Evolutionary conservation across 345 rosid genomes (phyloP), one percentile per base, ranked within the genome.

Genomic region (Eucalyptus regnans): DNA sequence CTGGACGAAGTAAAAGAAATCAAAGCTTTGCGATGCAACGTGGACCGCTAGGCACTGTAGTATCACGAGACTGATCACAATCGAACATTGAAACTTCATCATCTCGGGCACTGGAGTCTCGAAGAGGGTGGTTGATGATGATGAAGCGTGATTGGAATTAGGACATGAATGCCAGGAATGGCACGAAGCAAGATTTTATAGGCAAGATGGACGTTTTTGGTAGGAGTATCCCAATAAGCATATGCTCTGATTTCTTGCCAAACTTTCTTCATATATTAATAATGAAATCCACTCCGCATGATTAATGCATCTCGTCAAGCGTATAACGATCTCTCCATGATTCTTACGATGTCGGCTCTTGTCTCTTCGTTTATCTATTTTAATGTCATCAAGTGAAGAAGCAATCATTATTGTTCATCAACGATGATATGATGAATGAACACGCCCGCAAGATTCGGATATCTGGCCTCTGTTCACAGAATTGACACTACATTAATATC

Each of bases 1-100:
- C 91, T 94, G 98, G 89, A 97, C 99, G 52, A 97, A 94, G 95
- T 97, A 97, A 96, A 97, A 96, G 96, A 97, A 97, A 94, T 97
- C 99, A 51, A 96, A 97, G 86, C 93, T 95, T 90, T 94, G 89
- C 13, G 99, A 88, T n/a, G 90, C 94, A 79, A 91, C 92, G 25
- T 93, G 91, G 86, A 90, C 91, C 22, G 91, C 89, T 7, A 91
- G 90, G 54, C 12, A 90, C 87, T 94, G 92, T 7, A 92, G 50
- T 31, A 91, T 37, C 76, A 94, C 56, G 88, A 50, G 27, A 76
- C 44, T 90, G 91, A 95, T 83, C 80, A 92, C 68, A 86, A 91
- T 27, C 5, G 91, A 88, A 66, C 23, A 37, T 31, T 37, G 50
- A 88, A 86, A 89, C 95, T 94, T 96, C 88, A 90, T 71, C 51